Percentiles rank a stretch among this genome's conserved stretches.
These are phyloP conservation scores for Phycomyces nitens DNA, from an alignment of 192 early-diverging fungal genomes.

Conservation along the genomic window DNA sequence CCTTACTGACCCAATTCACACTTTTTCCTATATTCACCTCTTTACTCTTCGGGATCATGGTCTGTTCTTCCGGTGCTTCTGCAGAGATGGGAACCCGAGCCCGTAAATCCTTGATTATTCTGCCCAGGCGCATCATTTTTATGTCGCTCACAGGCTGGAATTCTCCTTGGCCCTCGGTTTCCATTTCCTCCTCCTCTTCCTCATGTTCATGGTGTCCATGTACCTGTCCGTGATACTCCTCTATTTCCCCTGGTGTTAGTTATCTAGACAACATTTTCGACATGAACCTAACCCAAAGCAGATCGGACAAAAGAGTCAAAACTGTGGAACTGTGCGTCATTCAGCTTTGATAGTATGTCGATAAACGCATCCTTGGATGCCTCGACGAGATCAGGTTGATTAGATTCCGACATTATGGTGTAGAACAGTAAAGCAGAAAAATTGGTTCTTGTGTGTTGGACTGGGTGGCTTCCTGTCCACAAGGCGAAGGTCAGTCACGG, in stretches of 20 bases:
- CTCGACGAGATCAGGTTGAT: constrained; percentile 10
- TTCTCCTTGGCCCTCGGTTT: constrained; percentile 18
- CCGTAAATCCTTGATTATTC: constrained; percentile 51
- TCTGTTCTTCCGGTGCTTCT: constrained; percentile 48
- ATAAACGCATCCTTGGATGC: constrained; percentile 29
- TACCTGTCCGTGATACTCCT: constrained; percentile 30
- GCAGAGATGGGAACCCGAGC: constrained; percentile 48
- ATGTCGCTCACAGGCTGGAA: constrained; percentile 28
- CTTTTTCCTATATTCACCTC: constrained; percentile 30
- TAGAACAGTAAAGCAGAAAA: neutral
- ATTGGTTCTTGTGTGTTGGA: too few relatives aligned
- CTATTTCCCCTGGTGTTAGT: neutral
- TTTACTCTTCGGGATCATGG: constrained; percentile 41
- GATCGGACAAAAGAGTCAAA: constrained; percentile 32
- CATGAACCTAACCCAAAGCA: constrained; percentile 19
- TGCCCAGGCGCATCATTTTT: constrained; percentile 37
- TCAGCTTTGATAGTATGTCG: constrained; percentile 21
- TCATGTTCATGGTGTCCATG: constrained; percentile 19
- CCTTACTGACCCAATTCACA: neutral
- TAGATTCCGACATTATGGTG: neutral
- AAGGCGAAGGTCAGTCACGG: too few relatives aligned
- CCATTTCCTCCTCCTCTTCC: constrained; percentile 3
- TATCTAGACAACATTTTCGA: too few relatives aligned
- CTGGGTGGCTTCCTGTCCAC: too few relatives aligned
- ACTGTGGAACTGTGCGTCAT: constrained; percentile 26